Base-by-base conservation (phyloP, 2,329 filamentous ascomycete species). In the Stachybotrys chlorohalonatus region DNA sequence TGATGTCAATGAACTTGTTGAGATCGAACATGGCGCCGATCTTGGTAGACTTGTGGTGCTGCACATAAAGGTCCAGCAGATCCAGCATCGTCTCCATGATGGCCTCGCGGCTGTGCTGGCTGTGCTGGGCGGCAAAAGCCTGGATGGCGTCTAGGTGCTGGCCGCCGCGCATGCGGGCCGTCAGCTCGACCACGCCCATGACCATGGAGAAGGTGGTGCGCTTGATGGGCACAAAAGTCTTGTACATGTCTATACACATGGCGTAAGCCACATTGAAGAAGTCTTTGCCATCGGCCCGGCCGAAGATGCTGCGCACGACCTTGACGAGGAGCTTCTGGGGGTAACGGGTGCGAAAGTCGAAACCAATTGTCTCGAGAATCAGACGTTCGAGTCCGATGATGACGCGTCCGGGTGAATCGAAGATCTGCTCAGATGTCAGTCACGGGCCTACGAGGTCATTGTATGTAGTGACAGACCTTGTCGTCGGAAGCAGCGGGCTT, bases 141-240 rank as follows among this genome's bases (percentile, higher is more conserved):
- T 70, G 57, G 70, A 82, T 72, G 31, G 68, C 68, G 7, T 80
- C 76, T 7, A 82, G 62, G 48, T 82, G 78, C 46, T 77, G 74
- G 31, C 55, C 60, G 52, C 79, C 79, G 39, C 82, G 76, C 54
- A 96, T 71, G 31, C 89, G 80, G 0, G 86, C 83, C 1, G 92
- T 86, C 42, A 97, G 81, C 70, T 96, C 91, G 11, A 95, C 74
- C 60, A 90, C 83, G 9, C 87, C 87, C 63, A 95, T 81, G 1
- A 89, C 90, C 79, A 96, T 86, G 13, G 90, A 88, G n/a, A 87
- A 83, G 0, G 89, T 89, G 0, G 86, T 89, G 64, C 95, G 90
- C 74, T 97, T 97, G 55, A 97, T 78, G 8, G 92, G 92, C 1
- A 90, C 86, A 69, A 94, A 95, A 0, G 94, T 99, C 66, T 92